Evolutionary conservation across 2,329 filamentous ascomycete species (phyloP), one percentile per base, ranked within the genome.

Genomic region (Diplodia seriata): DNA sequence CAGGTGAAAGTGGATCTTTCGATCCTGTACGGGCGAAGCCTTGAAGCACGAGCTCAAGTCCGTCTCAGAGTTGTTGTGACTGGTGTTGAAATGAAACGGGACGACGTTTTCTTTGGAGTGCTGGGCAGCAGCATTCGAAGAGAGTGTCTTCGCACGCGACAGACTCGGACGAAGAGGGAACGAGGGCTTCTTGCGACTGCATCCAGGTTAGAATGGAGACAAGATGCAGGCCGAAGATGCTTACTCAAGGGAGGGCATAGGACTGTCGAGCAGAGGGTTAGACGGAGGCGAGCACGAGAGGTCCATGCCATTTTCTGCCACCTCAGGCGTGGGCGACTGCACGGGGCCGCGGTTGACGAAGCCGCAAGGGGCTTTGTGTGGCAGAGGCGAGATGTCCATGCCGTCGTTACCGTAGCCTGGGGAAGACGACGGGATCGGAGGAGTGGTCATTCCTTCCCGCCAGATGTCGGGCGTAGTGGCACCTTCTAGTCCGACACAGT

Each of bases 321-420:
- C 77, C 53, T 86, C 85, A 9, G 90, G 90, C 1, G 90, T 91
- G 1, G 93, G 92, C 36, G 92, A 94, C 36, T 88, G 86, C 66
- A 92, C 80, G 71, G 90, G 89, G 70, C 91, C 83, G 72, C 90
- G 85, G 36, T 84, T 78, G 56, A 82, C 76, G 70, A 85, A 82
- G 78, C 80, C 85, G 75, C 88, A 93, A 14, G 91, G 86, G 36
- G 86, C 83, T 83, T 97, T 97, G 83, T 97, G 93, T 69, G 93
- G 94, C 50, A 98, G 82, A 49, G 95, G 94, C 54, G 94, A 97
- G 79, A 97, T 89, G 76, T 98, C 94, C 93, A 98, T 97, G 67
- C 88, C 85, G 78, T 97, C 93, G 69, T 87, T 86, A 66, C 85
- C 80, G 43, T 86, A 86, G 67, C 87, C 88, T 7, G 94, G 93